A percentile compares a stretch with the other conserved stretches of the same genome.
Conservation (phyloP, 208 protist species). For the Acanthamoeba castellanii region DNA sequence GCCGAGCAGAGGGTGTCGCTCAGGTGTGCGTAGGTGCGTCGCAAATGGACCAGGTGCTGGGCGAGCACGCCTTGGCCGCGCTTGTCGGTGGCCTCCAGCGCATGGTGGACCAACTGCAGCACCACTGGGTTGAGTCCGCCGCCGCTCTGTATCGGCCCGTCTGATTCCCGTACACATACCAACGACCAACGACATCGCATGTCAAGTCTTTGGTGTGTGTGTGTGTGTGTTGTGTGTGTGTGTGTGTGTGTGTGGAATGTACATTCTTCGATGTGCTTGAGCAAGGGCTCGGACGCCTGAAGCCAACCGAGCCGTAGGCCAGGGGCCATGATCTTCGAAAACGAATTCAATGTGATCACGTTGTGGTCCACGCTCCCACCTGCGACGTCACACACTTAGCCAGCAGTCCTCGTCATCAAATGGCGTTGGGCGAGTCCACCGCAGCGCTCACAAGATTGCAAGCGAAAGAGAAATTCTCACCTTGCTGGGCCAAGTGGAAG, state of each 20-base stretch:
- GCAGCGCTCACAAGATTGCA: too few species aligned
- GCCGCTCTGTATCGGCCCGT: slow-evolving; percentile 54
- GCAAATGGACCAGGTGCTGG: neutral
- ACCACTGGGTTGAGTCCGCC: slow-evolving; percentile 59
- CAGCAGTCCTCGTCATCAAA: too few species aligned
- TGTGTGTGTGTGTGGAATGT: too few species aligned
- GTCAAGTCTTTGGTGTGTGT: neutral
- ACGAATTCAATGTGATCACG: slow-evolving; percentile 59
- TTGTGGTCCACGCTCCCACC: neutral
- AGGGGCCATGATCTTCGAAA: slow-evolving; percentile 64
- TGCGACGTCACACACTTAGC: too few species aligned
- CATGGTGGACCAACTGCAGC: neutral
- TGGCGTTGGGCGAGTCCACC: too few species aligned
- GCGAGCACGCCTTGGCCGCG: neutral
- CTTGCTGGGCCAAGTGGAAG: slow-evolving; percentile 9
- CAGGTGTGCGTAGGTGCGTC: neutral
- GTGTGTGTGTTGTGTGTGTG: too few species aligned
- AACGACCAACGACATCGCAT: neutral
- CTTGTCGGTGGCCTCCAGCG: neutral
- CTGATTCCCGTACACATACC: neutral
- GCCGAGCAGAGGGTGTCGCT: slow-evolving; percentile 35
- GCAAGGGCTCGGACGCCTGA: neutral
- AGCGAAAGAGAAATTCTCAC: too few species aligned
- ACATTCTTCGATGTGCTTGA: slow-evolving; percentile 6
- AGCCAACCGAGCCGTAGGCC: slow-evolving; percentile 57